Conservation (phyloP, 1,284 basidiomycete genomes). For the Ustilago cynodontis region DNA sequence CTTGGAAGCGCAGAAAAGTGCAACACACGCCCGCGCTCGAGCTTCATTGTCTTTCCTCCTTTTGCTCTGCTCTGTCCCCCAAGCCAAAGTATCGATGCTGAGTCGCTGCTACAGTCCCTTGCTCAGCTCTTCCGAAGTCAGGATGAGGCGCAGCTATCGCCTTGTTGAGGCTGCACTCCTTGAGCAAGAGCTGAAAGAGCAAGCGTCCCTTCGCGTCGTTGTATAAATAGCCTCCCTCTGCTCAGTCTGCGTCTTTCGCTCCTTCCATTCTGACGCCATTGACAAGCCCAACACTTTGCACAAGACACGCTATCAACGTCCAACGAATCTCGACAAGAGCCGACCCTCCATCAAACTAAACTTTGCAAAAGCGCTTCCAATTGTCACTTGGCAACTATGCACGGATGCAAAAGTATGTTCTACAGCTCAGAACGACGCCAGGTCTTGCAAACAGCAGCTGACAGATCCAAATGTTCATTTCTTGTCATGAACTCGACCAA, state of each 20-base stretch:
- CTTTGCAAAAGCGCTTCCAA: too few species aligned
- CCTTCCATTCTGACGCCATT: not conserved
- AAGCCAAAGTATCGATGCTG: not conserved
- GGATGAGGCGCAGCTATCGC: not conserved
- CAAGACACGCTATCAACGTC: too few species aligned
- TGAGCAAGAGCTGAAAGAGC: not conserved
- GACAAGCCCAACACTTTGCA: not conserved
- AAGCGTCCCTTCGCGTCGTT: constrained; percentile 16
- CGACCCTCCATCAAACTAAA: too few species aligned
- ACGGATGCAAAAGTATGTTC: too few species aligned
- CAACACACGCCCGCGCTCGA: constrained; percentile 7
- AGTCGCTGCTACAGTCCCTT: not conserved
- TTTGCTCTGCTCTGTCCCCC: not conserved
- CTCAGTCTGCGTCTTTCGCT: not conserved
- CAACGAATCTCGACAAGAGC: too few species aligned
- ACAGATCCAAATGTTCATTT: too few species aligned
- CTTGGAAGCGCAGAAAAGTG: not conserved
- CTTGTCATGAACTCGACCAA: too few species aligned
- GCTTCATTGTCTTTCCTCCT: not conserved
- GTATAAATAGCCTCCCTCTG: constrained; percentile 6
- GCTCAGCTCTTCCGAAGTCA: not conserved
- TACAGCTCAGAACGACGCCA: too few species aligned
- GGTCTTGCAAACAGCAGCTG: not conserved
- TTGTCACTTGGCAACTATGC: too few species aligned
- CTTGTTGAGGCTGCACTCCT: not conserved